Evolutionary conservation across 2,329 filamentous ascomycete species (phyloP).

Genomic region (Colletotrichum acutatum): DNA sequence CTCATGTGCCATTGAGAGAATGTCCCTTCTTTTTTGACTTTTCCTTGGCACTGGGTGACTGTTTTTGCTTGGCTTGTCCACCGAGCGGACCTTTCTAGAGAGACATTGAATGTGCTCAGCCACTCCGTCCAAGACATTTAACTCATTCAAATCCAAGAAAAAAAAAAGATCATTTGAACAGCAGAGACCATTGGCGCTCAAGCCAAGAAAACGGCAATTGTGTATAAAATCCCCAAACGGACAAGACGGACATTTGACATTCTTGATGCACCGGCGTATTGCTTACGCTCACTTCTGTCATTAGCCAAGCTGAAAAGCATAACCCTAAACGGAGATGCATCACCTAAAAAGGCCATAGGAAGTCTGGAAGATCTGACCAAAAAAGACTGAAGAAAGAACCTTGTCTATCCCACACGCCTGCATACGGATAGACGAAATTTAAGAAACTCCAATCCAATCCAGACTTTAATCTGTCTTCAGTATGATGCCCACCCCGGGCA

Average conservation of each 20-base stretch:
- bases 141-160: not conserved
- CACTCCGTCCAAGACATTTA: not conserved
- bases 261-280: not conserved
- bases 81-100: not conserved
- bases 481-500: not conserved
- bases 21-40: not conserved
- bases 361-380: not conserved
- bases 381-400: not conserved
- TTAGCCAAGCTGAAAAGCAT: not conserved
- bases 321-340: not conserved
- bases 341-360: not conserved
- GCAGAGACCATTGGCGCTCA: not conserved
- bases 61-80: slow-evolving; percentile 5
- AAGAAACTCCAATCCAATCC: not conserved
- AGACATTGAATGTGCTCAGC: slow-evolving; percentile 5
- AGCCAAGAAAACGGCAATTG: not conserved
- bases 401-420: not conserved
- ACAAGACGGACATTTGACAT: not conserved
- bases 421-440: not conserved
- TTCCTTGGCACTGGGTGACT: not conserved
- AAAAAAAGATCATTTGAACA: not conserved
- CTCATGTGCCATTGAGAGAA: not conserved
- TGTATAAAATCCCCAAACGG: not conserved
- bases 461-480: not conserved
- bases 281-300: not conserved